phyloP scores from a whole-genome alignment of 768 basidiomycete genomes.

The Tricholoma furcatifolium region DNA sequence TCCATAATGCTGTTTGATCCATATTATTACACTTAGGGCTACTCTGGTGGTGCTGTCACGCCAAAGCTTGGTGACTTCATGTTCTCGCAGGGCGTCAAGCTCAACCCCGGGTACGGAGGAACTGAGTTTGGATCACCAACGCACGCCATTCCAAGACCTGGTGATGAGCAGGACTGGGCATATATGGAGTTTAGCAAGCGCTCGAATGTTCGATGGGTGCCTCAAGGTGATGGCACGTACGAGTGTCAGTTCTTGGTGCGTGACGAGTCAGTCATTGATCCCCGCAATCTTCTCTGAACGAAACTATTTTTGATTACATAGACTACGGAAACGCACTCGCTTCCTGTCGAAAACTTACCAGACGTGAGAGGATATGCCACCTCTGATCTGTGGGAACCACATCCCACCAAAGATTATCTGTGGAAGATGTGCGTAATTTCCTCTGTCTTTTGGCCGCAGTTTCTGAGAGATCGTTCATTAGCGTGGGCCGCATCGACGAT shows the following conservation, averaged over 20 bases:
- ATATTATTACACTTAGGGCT: conserved; percentile 19
- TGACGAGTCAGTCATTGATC: background rate
- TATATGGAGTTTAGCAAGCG: conserved; percentile 28
- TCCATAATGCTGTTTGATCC: background rate
- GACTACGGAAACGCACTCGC: conserved; percentile 25
- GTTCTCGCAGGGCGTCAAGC: conserved; percentile 25
- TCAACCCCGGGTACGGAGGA: conserved; percentile 22
- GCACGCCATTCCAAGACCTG: background rate
- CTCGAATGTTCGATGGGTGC: conserved; percentile 28
- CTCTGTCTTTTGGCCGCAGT: background rate
- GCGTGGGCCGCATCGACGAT: conserved; percentile 40
- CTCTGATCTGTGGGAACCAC: conserved; percentile 34
- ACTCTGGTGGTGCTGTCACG: conserved; percentile 30
- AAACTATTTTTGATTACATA: conserved; percentile 7
- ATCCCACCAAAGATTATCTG: conserved; percentile 34
- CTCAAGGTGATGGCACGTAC: conserved; percentile 34
- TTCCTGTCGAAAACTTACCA: conserved; percentile 31
- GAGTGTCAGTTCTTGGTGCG: conserved; percentile 38
- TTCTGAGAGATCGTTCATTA: conserved; percentile 11
- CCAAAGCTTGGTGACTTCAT: conserved; percentile 30
- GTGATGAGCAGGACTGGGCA: conserved; percentile 29
- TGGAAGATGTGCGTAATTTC: conserved; percentile 30
- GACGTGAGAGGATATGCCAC: conserved; percentile 37
- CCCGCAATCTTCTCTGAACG: background rate
- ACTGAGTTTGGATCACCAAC: conserved; percentile 32